Evolutionary conservation across 1,139 yeast genomes (phyloP), one percentile per base, ranked within the genome.

Genomic region (Pneumocystis canis): DNA sequence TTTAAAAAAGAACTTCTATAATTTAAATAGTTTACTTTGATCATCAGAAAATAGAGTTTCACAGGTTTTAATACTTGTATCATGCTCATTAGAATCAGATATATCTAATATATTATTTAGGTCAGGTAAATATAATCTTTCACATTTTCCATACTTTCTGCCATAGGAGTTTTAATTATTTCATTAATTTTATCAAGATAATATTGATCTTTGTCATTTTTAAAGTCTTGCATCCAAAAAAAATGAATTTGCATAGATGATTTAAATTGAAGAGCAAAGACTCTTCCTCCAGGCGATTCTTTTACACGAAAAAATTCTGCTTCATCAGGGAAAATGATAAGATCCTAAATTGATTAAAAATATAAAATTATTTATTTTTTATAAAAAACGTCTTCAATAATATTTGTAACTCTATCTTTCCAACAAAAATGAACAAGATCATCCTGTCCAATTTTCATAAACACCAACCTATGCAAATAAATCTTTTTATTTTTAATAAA

Each of bases 251-350:
- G 89, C 58, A 95, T 94, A 5, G 95, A 86, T 66, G 92, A 84
- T 70, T 82, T 78, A 73, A 89, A 89, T 64, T 87, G 83, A 73
- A 92, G 79, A 64, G 89, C 87, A 73, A 85, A 86, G 33, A 92
- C 89, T 67, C 98, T 78, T 11, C 97, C 97, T 2, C 89, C 83
- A 61, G 78, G 81, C 72, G 96, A 86, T 31, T 90, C 83, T 62
- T 79, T 76, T 59, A 89, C 82, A 64, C 82, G 89, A 65, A 82
- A 81, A 84, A 95, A 88, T 60, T 85, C 82, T 58, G 90, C 95
- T 71, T 92, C 97, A 1, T 97, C 97, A 0, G 97, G 96, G 69
- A 92, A 85, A 63, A 92, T 81, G 68, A 89, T 80, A 68, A 89
- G 78, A 69, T 87, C 94, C 62, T 75, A 32, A 37, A 16, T 18